Conservation (phyloP, 106 monocot genomes). For the Ottelia alismoides region DNA sequence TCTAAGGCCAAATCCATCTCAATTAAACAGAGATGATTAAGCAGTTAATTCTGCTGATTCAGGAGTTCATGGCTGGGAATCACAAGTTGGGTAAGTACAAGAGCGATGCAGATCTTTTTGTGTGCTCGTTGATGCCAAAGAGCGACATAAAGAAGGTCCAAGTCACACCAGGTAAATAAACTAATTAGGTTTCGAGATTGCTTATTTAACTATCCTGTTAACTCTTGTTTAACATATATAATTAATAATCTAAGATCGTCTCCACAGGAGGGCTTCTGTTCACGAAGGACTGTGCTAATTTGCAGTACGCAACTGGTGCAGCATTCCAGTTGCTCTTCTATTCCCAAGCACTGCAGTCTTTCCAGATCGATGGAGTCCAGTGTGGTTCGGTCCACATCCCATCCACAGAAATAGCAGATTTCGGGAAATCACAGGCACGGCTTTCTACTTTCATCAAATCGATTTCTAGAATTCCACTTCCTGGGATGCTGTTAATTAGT, state of each 20-base stretch:
- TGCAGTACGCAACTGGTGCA: constrained; percentile 17
- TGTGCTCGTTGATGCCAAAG: constrained; percentile 43
- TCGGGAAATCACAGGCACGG: constrained; percentile 65
- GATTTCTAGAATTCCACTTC: no score
- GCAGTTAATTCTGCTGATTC: background rate
- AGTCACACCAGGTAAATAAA: constrained; percentile 37
- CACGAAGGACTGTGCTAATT: constrained; percentile 3
- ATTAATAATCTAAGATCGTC: no score
- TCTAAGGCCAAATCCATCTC: no score
- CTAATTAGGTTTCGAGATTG: no score
- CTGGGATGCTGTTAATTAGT: no score
- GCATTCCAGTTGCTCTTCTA: constrained; percentile 30
- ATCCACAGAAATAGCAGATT: constrained; percentile 27
- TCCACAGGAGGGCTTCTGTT: constrained; percentile 8
- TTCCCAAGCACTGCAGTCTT: constrained; percentile 16
- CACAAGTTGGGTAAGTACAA: constrained; percentile 34
- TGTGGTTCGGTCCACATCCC: constrained; percentile 28
- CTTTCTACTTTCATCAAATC: no score
- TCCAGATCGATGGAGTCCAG: constrained; percentile 11
- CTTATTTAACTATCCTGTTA: no score
- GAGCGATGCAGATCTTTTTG: constrained; percentile 30
- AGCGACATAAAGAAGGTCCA: constrained; percentile 16
- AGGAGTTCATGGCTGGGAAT: constrained; percentile 30
- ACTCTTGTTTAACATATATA: no score
- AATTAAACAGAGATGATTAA: no score